phyloP scores from a whole-genome alignment of 2,329 filamentous ascomycete genomes.

The Phialocephala sp. region DNA sequence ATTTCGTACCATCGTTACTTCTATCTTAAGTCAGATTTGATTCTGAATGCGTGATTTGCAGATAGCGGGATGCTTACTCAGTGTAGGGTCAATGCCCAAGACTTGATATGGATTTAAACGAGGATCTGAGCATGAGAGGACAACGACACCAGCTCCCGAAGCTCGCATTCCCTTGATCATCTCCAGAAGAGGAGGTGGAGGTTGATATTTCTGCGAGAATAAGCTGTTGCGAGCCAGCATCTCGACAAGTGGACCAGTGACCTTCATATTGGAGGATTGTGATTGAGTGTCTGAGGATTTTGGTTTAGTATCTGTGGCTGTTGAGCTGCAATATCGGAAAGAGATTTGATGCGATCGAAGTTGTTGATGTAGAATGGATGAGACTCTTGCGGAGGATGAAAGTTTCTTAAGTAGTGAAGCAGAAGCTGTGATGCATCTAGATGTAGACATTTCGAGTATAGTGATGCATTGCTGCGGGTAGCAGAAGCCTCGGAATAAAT shows the following conservation, averaged over 20 bases:
- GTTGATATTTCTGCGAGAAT: constrained; percentile 25
- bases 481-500: constrained; percentile 9
- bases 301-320: not conserved
- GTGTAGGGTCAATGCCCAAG: constrained; percentile 29
- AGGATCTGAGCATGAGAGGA: constrained; percentile 35
- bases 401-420: constrained; percentile 8
- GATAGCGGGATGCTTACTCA: constrained; percentile 21
- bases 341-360: constrained; percentile 10
- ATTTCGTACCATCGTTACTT: constrained; percentile 34
- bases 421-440: not conserved
- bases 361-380: constrained; percentile 15
- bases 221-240: constrained; percentile 35
- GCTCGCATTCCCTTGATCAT: constrained; percentile 27
- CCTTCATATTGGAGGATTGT: constrained; percentile 24
- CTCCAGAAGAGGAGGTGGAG: constrained; percentile 28
- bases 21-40: constrained; percentile 17
- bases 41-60: not conserved
- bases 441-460: not conserved
- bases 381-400: not conserved
- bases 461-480: not conserved
- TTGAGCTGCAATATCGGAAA: constrained; percentile 1
- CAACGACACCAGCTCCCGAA: constrained; percentile 29
- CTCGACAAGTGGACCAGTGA: constrained; percentile 29
- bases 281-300: not conserved
- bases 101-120: constrained; percentile 35